These are phyloP conservation scores for Debaryomyces maramus DNA, from an alignment of 805 yeast species.

Conservation along the genomic window DNA sequence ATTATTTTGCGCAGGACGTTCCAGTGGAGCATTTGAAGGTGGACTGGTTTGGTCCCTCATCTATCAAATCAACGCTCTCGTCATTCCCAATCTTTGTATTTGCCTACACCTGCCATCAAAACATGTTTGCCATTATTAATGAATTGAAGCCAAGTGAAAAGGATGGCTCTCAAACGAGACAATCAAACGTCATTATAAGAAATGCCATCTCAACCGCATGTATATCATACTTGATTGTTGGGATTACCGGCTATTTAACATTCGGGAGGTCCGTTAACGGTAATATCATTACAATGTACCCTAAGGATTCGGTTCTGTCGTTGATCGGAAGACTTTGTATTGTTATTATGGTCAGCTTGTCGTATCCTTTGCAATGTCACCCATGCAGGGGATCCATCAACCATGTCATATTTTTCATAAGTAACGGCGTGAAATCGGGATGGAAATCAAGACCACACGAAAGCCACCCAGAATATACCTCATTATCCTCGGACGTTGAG, in stretches of 20 bases:
- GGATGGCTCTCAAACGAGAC: slow-evolving; percentile 42
- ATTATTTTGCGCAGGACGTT: slow-evolving; percentile 37
- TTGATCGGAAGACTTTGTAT: slow-evolving; percentile 59
- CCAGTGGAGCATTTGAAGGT: slow-evolving; percentile 17
- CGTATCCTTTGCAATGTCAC: slow-evolving; percentile 78
- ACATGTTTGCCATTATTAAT: slow-evolving; percentile 72
- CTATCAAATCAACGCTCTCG: slow-evolving; percentile 43
- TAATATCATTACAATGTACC: slow-evolving; percentile 69
- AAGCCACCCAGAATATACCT: slow-evolving; percentile 24
- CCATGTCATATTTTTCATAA: slow-evolving; percentile 57
- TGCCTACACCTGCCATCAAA: slow-evolving; percentile 82
- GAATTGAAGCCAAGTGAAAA: slow-evolving; percentile 50
- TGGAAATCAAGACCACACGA: slow-evolving; percentile 17
- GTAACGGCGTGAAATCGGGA: slow-evolving; percentile 27
- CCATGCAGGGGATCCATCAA: slow-evolving; percentile 76
- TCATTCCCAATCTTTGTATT: slow-evolving; percentile 75
- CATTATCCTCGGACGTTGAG: slow-evolving; percentile 28
- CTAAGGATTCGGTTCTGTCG: slow-evolving; percentile 49
- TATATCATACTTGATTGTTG: slow-evolving; percentile 59
- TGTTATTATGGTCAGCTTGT: slow-evolving; percentile 70
- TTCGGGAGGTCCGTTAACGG: slow-evolving; percentile 69
- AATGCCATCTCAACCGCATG: slow-evolving; percentile 60
- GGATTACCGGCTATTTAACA: slow-evolving; percentile 68
- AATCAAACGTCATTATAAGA: slow-evolving; percentile 49
- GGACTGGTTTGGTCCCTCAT: slow-evolving; percentile 42